These are phyloP conservation scores for Daedaleopsis sinensis DNA, from an alignment of 768 basidiomycete species.

Conservation along the genomic window DNA sequence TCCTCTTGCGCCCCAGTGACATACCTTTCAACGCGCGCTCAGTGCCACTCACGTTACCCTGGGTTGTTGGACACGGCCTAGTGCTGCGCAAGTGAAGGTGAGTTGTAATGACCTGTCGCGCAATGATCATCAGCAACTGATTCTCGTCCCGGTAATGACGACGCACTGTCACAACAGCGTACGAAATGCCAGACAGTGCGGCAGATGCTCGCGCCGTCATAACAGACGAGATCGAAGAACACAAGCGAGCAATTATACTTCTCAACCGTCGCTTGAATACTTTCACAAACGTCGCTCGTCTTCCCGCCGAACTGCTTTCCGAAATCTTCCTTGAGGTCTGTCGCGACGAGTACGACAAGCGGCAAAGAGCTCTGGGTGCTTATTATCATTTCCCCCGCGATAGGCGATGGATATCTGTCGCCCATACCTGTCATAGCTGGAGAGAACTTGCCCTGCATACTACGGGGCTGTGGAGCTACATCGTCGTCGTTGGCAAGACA, in stretches of 20 bases:
- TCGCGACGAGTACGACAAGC: background rate
- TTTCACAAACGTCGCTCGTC: conserved; percentile 4
- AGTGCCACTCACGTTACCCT: too few species aligned
- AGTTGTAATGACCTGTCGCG: too few species aligned
- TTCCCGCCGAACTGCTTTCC: conserved; percentile 20
- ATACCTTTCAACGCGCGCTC: too few species aligned
- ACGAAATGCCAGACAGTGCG: too few species aligned
- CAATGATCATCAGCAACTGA: too few species aligned
- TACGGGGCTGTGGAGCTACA: conserved; percentile 12
- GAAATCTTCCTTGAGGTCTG: conserved; percentile 11
- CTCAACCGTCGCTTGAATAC: conserved; percentile 9
- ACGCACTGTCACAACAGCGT: too few species aligned
- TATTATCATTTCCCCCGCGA: background rate
- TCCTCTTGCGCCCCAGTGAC: too few species aligned
- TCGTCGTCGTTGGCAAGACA: conserved; percentile 1
- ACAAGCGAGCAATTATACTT: conserved; percentile 3
- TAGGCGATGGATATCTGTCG: conserved; percentile 9
- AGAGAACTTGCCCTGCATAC: conserved; percentile 7
- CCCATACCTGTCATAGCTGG: conserved; percentile 14
- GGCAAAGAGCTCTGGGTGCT: background rate
- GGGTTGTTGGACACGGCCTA: too few species aligned
- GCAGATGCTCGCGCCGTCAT: too few species aligned
- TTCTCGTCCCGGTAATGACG: too few species aligned
- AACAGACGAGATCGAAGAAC: background rate
- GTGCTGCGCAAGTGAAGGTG: too few species aligned